Percentiles rank a stretch among this genome's conserved stretches.
Conservation (phyloP, 73 alveolate genomes). For the Stentor roeselii region DNA sequence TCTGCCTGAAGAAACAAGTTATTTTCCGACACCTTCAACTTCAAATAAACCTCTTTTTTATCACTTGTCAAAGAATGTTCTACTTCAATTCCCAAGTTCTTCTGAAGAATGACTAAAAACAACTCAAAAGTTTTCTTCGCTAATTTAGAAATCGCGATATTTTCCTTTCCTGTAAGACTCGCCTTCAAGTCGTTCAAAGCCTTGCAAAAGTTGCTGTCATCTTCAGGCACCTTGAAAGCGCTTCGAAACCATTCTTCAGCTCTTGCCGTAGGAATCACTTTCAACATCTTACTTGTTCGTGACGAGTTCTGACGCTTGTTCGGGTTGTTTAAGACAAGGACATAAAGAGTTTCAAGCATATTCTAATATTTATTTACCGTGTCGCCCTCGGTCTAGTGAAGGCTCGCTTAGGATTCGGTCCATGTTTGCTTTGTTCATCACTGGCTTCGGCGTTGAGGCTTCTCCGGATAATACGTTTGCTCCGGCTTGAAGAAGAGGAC, state of each 20-base stretch:
- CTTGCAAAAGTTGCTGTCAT: constrained; percentile 4
- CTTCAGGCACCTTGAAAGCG: constrained; percentile 1
- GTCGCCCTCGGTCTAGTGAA: no score
- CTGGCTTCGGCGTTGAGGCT: not conserved
- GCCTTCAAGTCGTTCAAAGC: constrained; percentile 1
- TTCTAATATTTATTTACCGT: no score
- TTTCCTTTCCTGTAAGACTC: not conserved
- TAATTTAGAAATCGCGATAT: not conserved
- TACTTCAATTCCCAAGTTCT: not conserved
- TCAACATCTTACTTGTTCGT: not conserved
- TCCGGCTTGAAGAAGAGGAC: not conserved
- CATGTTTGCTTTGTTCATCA: not conserved
- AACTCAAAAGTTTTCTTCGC: not conserved
- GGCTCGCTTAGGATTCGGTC: not conserved
- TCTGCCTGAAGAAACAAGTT: not conserved
- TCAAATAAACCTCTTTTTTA: not conserved
- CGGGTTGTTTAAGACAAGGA: constrained; percentile 4
- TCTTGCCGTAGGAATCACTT: not conserved
- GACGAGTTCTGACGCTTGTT: not conserved
- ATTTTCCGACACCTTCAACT: not conserved
- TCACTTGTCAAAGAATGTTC: not conserved
- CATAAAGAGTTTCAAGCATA: no score
- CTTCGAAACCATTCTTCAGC: not conserved
- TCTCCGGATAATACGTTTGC: not conserved
- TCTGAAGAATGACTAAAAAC: not conserved